Conservation (phyloP, 805 yeast genomes). For the Lachancea waltii region DNA sequence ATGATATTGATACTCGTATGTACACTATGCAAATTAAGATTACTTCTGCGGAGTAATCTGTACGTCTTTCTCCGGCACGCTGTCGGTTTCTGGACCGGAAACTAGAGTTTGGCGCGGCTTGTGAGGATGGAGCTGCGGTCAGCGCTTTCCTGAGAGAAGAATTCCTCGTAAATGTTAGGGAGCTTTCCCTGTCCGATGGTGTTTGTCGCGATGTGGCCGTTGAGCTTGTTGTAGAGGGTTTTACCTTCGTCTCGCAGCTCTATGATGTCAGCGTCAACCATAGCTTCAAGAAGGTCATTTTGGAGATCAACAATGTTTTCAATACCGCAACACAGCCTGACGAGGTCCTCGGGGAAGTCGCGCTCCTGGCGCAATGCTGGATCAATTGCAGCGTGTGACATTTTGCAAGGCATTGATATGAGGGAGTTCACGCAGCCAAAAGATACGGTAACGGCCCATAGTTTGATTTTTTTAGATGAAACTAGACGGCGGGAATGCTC, state of each 20-base stretch:
- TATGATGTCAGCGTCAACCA: slow-evolving; percentile 56
- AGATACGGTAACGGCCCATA: slow-evolving; percentile 86
- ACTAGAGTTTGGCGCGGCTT: slow-evolving; percentile 6
- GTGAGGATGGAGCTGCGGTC: slow-evolving; percentile 1
- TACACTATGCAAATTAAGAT: too few species aligned
- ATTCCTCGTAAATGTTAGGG: slow-evolving; percentile 22
- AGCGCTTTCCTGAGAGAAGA: slow-evolving; percentile 13
- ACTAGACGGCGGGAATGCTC: slow-evolving; percentile 63
- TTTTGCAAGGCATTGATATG: slow-evolving; percentile 88
- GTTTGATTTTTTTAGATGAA: slow-evolving; percentile 49
- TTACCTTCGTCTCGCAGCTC: slow-evolving; percentile 29
- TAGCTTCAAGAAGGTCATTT: slow-evolving; percentile 68
- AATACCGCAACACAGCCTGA: slow-evolving; percentile 87
- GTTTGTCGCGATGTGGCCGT: slow-evolving; percentile 17
- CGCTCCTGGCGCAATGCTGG: slow-evolving; percentile 80
- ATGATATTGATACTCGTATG: too few species aligned
- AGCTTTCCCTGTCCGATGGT: slow-evolving; percentile 15
- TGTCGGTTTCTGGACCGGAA: too few species aligned
- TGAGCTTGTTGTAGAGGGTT: slow-evolving; percentile 19
- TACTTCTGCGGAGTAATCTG: too few species aligned
- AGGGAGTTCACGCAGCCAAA: slow-evolving; percentile 92
- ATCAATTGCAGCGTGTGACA: slow-evolving; percentile 97
- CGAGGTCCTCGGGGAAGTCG: slow-evolving; percentile 85
- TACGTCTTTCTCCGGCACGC: too few species aligned
- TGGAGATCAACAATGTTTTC: slow-evolving; percentile 77